Evolutionary conservation across 164 flowering plant genomes (phyloP).

Genomic region (Berberis vulgaris): DNA sequence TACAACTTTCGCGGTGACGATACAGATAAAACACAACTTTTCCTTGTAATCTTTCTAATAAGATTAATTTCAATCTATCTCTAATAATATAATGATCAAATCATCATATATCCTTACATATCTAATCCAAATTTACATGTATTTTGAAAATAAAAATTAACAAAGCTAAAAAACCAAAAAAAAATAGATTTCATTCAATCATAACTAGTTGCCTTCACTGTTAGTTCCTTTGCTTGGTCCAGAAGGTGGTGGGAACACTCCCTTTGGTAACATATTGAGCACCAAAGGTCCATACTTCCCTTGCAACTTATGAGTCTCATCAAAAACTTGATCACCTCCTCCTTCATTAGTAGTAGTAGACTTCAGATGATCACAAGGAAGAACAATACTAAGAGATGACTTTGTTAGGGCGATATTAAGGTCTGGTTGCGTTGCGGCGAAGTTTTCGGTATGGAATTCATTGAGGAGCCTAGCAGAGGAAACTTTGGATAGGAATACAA

Average conservation of each 20-base stretch:
- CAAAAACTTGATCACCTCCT: not conserved
- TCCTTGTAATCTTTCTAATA: too few relatives aligned
- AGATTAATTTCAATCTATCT: not conserved
- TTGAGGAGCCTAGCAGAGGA: too few relatives aligned
- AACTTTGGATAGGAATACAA: too few relatives aligned
- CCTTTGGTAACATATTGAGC: slow-evolving; percentile 33
- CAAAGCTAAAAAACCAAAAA: not conserved
- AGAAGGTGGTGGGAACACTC: slow-evolving; percentile 21
- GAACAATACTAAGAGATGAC: not conserved
- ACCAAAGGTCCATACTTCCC: slow-evolving; percentile 19
- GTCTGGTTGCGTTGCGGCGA: not conserved
- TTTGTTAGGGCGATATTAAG: not conserved
- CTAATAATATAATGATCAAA: not conserved
- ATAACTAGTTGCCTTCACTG: slow-evolving; percentile 1
- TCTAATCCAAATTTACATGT: not conserved
- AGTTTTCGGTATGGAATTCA: too few relatives aligned
- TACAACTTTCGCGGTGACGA: too few relatives aligned
- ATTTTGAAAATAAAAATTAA: not conserved
- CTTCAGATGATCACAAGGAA: not conserved
- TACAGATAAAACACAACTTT: too few relatives aligned
- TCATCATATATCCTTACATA: not conserved
- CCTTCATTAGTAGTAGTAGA: not conserved
- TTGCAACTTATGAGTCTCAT: not conserved
- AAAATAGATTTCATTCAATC: not conserved
- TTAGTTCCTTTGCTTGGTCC: slow-evolving; percentile 39